phyloP scores from a whole-genome alignment of 2,329 filamentous ascomycete genomes.

The Monosporascus sp. region DNA sequence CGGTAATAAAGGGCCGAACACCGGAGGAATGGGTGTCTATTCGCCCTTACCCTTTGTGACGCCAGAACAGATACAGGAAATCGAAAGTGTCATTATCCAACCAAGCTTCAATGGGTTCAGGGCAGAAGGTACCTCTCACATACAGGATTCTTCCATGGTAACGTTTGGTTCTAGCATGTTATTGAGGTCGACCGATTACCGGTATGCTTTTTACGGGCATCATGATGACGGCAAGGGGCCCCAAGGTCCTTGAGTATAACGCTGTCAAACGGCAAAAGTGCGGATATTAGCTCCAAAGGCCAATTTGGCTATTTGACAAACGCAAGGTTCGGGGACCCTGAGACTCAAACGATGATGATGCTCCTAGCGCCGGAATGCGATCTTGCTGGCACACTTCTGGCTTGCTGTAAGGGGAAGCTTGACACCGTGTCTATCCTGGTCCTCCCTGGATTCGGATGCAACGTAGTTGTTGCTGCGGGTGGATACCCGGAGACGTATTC shows the following conservation, averaged over 20 bases:
- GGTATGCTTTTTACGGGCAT: conserved; percentile 79
- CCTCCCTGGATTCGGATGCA: no score
- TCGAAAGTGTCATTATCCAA: conserved; percentile 78
- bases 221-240: conserved; percentile 70
- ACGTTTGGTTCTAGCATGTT: no score
- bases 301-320: no score
- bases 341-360: conserved; percentile 55
- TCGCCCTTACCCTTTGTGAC: conserved; percentile 80
- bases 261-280: no score
- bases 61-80: conserved; percentile 65
- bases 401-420: no score
- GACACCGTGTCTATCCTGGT: no score
- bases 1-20: conserved; percentile 85
- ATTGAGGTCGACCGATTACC: conserved; percentile 48
- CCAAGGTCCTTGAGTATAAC: conserved; percentile 74
- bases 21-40: conserved; percentile 97
- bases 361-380: no score
- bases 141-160: no score
- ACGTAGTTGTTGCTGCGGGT: no score
- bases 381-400: no score
- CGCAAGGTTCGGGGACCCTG: conserved; percentile 72
- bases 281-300: no score
- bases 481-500: no score
- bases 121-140: conserved; percentile 48
- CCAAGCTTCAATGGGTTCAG: conserved; percentile 81